These are phyloP conservation scores for Serendipita sp. DNA, from an alignment of 768 basidiomycete genomes.

Conservation along the genomic window DNA sequence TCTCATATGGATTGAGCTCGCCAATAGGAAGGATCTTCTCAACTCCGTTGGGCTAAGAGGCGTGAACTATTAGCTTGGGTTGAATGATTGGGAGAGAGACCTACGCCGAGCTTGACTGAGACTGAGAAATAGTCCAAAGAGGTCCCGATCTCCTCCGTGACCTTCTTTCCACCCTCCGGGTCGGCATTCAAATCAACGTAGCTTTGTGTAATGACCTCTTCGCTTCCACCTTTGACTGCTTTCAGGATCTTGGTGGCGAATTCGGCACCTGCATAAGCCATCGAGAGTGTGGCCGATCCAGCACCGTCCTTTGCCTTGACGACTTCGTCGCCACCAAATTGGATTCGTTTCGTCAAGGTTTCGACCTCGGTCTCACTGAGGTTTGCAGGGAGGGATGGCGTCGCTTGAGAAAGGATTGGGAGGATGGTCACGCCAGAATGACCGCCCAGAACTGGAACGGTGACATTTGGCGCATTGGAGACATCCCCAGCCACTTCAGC, in stretches of 20 bases:
- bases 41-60: slow-evolving; percentile 56
- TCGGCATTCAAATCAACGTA: slow-evolving; percentile 72
- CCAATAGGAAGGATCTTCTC: slow-evolving; percentile 73
- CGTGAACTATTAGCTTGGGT: slow-evolving; percentile 3
- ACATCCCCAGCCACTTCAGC: slow-evolving; percentile 55
- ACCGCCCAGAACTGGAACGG: slow-evolving; percentile 86
- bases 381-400: slow-evolving; percentile 53
- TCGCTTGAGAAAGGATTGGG: slow-evolving; percentile 82
- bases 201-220: slow-evolving; percentile 67
- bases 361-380: slow-evolving; percentile 34
- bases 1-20: slow-evolving; percentile 51
- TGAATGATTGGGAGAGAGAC: slow-evolving; percentile 11
- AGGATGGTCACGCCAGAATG: slow-evolving; percentile 92
- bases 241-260: slow-evolving; percentile 72
- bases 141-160: slow-evolving; percentile 61
- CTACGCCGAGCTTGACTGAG: slow-evolving; percentile 74
- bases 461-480: slow-evolving; percentile 41
- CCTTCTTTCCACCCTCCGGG: slow-evolving; percentile 47
- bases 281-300: slow-evolving; percentile 91
- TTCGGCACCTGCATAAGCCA: slow-evolving; percentile 89
- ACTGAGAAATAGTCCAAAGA: slow-evolving; percentile 80
- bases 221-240: slow-evolving; percentile 69
- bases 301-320: slow-evolving; percentile 93
- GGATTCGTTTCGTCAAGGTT: slow-evolving; percentile 65
- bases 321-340: slow-evolving; percentile 95